Evolutionary conservation across 169 alveolate genomes (phyloP), one percentile per base, ranked within the genome.

Genomic region (Theileria annulata): DNA sequence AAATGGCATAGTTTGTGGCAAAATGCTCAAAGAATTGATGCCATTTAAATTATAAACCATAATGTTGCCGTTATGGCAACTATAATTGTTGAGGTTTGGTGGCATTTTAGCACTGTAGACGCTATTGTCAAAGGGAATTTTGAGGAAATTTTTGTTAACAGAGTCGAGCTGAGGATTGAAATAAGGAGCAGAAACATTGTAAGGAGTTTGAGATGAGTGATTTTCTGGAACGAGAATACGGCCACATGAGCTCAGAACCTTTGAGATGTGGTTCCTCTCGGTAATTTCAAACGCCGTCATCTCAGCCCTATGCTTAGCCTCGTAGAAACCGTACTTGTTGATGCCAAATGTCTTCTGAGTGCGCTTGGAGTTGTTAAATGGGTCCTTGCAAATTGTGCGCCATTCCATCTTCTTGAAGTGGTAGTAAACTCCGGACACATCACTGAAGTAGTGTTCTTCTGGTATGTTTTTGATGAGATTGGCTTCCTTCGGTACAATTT

Each of bases 371-470:
- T 62, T 56, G 31, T 64, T 72, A 58, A 84, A 71, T 35, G 90
- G 90, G 37, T 84, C 90, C 76, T 77, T 67, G 75, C 90, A 84
- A 0, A 79, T 84, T 3, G 87, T 71, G 9, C 90, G 31, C 90
- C 90, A 84, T 62, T 84, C 90, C 80, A 84, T 68, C 76, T 84
- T 84, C 25, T 74, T 62, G 28, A 74, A 75, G 47, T 84, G 90
- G 58, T 84, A 84, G 73, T 84, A 84, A 10, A 84, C 90, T 5
- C 90, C 90, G 10, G 78, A 63, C n/a, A 84, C 30, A 23, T 59
- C 68, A 54, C 90, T 84, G 70, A 21, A 75, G 51, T 84, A 84
- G 66, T 84, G 87, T 9, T 64, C 72, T 13, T 27, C 72, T 8
- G 90, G 90, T 5, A 84, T 71, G 28, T 77, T 62, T 9, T 86